phyloP scores from a whole-genome alignment of 106 monocot genomes.

The Allium cepa region DNA sequence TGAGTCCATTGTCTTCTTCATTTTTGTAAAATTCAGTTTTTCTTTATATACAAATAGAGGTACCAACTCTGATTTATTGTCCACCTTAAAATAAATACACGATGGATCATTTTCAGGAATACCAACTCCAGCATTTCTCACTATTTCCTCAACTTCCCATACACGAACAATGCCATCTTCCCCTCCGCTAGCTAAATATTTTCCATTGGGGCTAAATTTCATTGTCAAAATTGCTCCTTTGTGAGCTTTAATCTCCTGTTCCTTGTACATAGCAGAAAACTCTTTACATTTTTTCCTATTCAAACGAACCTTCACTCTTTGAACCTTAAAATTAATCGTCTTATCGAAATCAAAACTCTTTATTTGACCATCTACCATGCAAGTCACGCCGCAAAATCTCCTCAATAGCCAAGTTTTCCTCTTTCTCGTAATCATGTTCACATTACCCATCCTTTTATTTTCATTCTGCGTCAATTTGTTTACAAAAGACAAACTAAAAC shows the following conservation, averaged over 20 bases:
- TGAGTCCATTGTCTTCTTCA: slow-evolving; percentile 34
- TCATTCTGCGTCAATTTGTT: slow-evolving; percentile 34
- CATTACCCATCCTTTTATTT: slow-evolving; percentile 16
- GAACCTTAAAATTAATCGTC: slow-evolving; percentile 9
- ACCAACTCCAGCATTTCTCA: slow-evolving; percentile 15
- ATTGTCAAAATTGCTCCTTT: slow-evolving; percentile 63
- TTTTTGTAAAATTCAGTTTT: slow-evolving; percentile 21
- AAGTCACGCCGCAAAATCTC: slow-evolving; percentile 44
- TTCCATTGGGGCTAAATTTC: slow-evolving; percentile 71
- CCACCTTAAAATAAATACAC: slow-evolving; percentile 48
- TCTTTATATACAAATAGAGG: slow-evolving; percentile 29
- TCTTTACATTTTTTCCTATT: slow-evolving; percentile 51
- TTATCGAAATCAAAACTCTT: slow-evolving; percentile 16
- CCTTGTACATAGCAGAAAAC: slow-evolving; percentile 50
- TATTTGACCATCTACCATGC: slow-evolving; percentile 34
- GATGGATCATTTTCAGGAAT: slow-evolving; percentile 54
- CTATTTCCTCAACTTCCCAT: slow-evolving; percentile 41
- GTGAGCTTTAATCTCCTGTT: slow-evolving; percentile 54
- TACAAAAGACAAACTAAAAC: slow-evolving; percentile 26
- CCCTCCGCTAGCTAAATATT: slow-evolving; percentile 66
- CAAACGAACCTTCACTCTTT: slow-evolving; percentile 30
- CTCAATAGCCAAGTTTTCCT: slow-evolving; percentile 52
- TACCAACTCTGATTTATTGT: slow-evolving; percentile 33
- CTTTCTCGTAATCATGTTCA: slow-evolving; percentile 10
- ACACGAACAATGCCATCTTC: slow-evolving; percentile 77